phyloP scores from a whole-genome alignment of 192 early-diverging fungal species.

The Ramicandelaber brevisporus region DNA sequence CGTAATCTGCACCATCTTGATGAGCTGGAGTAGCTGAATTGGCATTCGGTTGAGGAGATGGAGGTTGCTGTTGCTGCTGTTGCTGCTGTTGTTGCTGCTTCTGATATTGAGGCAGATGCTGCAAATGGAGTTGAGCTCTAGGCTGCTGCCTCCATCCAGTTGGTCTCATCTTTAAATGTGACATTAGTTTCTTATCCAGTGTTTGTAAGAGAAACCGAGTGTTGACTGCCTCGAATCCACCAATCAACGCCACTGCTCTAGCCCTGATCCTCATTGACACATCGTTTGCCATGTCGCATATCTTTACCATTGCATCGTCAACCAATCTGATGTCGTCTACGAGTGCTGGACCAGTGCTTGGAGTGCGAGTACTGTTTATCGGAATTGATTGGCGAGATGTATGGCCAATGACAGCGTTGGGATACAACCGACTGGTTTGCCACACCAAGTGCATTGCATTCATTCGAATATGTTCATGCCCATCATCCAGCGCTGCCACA shows the following conservation, averaged over 20 bases:
- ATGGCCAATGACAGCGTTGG: too few relatives aligned
- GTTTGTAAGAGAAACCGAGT: conserved; percentile 32
- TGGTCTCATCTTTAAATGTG: conserved; percentile 20
- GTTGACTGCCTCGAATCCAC: conserved; percentile 33
- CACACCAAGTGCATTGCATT: conserved; percentile 37
- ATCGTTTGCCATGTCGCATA: conserved; percentile 68
- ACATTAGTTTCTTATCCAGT: conserved; percentile 58
- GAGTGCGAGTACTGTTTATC: too few relatives aligned
- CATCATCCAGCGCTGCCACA: conserved; percentile 36
- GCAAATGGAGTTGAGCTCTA: too few relatives aligned
- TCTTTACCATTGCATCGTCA: conserved; percentile 53
- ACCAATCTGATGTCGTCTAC: conserved; percentile 12
- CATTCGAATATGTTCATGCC: conserved; percentile 45
- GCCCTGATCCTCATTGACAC: conserved; percentile 35
- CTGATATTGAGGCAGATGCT: conserved; percentile 6
- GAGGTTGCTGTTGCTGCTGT: conserved; percentile 3
- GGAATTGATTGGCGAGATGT: too few relatives aligned
- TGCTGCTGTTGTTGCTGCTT: conserved; percentile 7
- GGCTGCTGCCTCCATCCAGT: too few relatives aligned
- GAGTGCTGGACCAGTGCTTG: conserved; percentile 11
- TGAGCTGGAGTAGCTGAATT: conserved; percentile 24
- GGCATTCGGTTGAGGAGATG: not conserved
- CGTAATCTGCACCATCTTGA: conserved; percentile 36
- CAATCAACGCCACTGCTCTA: conserved; percentile 42
- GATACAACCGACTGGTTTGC: conserved; percentile 23